Conservation (phyloP, 768 basidiomycete species). For the Collybia mongolica region DNA sequence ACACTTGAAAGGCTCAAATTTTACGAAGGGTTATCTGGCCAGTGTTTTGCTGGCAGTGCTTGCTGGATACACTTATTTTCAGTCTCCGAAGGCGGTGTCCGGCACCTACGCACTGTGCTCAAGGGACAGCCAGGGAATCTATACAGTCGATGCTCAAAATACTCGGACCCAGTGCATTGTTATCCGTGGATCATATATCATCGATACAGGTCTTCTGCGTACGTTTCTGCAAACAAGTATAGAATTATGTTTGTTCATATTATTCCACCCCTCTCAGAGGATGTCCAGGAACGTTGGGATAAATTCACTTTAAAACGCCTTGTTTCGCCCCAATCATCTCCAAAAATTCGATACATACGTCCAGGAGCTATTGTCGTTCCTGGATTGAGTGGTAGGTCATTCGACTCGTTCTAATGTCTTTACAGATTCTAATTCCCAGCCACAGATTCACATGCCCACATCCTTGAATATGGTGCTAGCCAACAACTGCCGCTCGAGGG, state of each 20-base stretch:
- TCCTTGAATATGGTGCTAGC: conserved; percentile 74
- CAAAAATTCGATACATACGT: conserved; percentile 48
- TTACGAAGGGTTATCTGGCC: background rate
- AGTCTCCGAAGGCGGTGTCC: background rate
- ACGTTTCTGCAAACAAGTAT: conserved; percentile 19
- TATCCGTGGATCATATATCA: conserved; percentile 47
- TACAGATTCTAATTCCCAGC: background rate
- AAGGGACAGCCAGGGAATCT: conserved; percentile 46
- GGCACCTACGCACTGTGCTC: conserved; percentile 63
- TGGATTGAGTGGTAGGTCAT: conserved; percentile 62
- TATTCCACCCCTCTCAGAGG: conserved; percentile 25
- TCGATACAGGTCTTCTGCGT: conserved; percentile 58
- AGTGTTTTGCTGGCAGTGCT: background rate
- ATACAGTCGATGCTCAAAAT: conserved; percentile 62
- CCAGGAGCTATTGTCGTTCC: conserved; percentile 66
- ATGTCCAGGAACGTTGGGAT: conserved; percentile 41
- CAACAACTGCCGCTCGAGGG: conserved; percentile 64
- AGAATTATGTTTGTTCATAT: background rate
- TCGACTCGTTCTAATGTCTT: background rate
- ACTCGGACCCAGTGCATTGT: conserved; percentile 63
- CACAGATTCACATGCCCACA: conserved; percentile 78
- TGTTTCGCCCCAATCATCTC: conserved; percentile 18
- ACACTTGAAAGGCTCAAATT: too few species aligned
- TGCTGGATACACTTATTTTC: conserved; percentile 9
- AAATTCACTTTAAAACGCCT: conserved; percentile 17